Evolutionary conservation across 768 basidiomycete species (phyloP), one percentile per base, ranked within the genome.

Genomic region (Nevesoporus exiguus): DNA sequence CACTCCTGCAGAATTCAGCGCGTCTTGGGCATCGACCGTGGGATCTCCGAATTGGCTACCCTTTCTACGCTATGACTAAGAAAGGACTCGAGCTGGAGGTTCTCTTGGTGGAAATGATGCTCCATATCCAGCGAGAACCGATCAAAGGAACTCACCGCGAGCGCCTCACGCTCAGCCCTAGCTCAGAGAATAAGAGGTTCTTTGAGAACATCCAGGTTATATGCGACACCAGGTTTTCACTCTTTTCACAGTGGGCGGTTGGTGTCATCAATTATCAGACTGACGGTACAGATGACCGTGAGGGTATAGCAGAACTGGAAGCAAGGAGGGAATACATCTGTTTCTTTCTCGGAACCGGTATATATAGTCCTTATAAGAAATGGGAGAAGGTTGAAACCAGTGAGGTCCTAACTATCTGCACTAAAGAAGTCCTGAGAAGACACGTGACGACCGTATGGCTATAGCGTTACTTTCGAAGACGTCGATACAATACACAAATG

Each of bases 191-290:
- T 43, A 50, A 42, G 49, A 49, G 52, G 39, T 62, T 51, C 40
- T 64, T 64, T 36, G 42, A 53, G 27, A 30, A 66, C 31, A 29
- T 63, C n/a, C 45, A 52, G 27, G 57, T 50, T 14, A 3, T 41
- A 24, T 65, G 61, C 17, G 58, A 64, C 11, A 57, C 56, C 9
- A 49, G 57, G 39, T 66, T 60, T 22, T 25, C 66, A 10, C 64
- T 42, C 33, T 60, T 57, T 47, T 66, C 64, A 2, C 64, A 27
- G 27, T 65, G 64, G 63, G 64, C 64, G 7, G 51, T 66, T 14
- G 64, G 61, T 2, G 54, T 65, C 37, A 60, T 66, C 36, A 66
- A 63, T 39, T 66, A 65, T 49, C 51, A 54, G 49, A 60, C 61
- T 2, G 64, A 65, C 24, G 61, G 58, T 1, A 52, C 43, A 2